Percentiles rank a stretch among this genome's conserved stretches.
phyloP scores from a whole-genome alignment of 805 yeast species.

The Vanderwaltozyma yarrowii region DNA sequence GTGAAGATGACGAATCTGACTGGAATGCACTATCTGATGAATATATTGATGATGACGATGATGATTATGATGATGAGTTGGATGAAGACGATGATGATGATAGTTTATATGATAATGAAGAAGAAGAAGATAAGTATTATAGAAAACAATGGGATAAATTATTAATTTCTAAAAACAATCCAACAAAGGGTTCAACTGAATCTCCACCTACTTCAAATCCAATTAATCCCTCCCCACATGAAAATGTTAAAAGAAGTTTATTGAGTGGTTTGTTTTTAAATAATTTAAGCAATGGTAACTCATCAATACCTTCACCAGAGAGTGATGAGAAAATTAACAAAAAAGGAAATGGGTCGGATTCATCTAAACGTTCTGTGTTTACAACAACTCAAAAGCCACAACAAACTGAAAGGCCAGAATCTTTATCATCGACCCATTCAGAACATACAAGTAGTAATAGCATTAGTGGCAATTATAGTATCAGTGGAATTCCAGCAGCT shows the following conservation, averaged over 20 bases:
- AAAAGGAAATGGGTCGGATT: no score
- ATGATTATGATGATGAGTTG: slow-evolving; percentile 13
- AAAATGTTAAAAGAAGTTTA: slow-evolving; percentile 19
- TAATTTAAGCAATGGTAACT: slow-evolving; percentile 9
- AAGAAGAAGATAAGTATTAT: slow-evolving; percentile 25
- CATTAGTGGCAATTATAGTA: no score
- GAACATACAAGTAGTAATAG: no score
- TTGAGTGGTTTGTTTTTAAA: slow-evolving; percentile 22
- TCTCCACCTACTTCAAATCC: neutral
- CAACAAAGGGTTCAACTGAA: neutral
- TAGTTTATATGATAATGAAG: slow-evolving; percentile 18
- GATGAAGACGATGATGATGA: slow-evolving; percentile 16
- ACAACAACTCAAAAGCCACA: no score
- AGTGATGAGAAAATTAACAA: no score
- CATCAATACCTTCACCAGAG: neutral
- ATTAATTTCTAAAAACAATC: slow-evolving; percentile 14
- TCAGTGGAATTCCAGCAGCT: neutral
- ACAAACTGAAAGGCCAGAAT: no score
- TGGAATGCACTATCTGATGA: slow-evolving; percentile 25
- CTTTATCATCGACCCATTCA: no score
- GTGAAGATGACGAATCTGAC: slow-evolving; percentile 29
- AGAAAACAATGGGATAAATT: slow-evolving; percentile 26
- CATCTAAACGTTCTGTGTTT: no score
- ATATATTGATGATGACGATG: slow-evolving; percentile 9
- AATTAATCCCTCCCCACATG: slow-evolving; percentile 5